Evolutionary conservation across 768 basidiomycete genomes (phyloP).

Genomic region (Suillus brevipes): DNA sequence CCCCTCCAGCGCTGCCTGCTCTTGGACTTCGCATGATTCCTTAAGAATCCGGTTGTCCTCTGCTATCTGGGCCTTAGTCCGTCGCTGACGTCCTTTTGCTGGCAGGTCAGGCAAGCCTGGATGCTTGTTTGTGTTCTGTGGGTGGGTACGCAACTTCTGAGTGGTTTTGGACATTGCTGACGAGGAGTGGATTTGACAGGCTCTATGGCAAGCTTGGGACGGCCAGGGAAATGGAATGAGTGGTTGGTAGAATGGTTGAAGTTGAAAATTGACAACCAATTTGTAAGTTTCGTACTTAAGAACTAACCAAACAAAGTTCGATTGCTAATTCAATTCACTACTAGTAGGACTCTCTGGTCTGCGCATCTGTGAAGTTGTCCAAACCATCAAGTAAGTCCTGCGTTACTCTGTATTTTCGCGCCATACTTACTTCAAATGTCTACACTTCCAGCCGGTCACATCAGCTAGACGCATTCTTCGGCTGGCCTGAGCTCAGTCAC

Average conservation of each 20-base stretch:
- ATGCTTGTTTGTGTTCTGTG: conserved; percentile 6
- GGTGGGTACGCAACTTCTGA: background rate
- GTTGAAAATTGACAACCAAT: background rate
- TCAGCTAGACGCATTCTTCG: background rate
- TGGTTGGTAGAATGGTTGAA: background rate
- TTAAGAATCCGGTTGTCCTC: conserved; percentile 9
- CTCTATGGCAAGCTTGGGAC: background rate
- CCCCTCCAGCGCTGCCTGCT: background rate
- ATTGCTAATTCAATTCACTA: background rate
- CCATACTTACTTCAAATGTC: conserved; percentile 1
- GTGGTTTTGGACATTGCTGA: background rate
- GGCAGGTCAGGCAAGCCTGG: conserved; percentile 11
- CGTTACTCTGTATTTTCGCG: background rate
- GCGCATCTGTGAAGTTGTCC: background rate
- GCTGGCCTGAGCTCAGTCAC: background rate
- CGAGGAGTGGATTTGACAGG: conserved; percentile 13
- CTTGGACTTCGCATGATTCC: conserved; percentile 1
- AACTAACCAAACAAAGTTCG: background rate
- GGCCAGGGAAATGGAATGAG: background rate
- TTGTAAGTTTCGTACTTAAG: background rate
- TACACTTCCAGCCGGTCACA: background rate
- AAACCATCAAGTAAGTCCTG: background rate
- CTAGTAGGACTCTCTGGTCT: background rate
- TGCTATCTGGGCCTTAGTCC: conserved; percentile 14
- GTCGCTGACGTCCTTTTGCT: background rate